Percentiles rank a stretch among this genome's conserved stretches.
phyloP scores from a whole-genome alignment of 257 asterid genomes.

The Solanum pinnatisectum region DNA sequence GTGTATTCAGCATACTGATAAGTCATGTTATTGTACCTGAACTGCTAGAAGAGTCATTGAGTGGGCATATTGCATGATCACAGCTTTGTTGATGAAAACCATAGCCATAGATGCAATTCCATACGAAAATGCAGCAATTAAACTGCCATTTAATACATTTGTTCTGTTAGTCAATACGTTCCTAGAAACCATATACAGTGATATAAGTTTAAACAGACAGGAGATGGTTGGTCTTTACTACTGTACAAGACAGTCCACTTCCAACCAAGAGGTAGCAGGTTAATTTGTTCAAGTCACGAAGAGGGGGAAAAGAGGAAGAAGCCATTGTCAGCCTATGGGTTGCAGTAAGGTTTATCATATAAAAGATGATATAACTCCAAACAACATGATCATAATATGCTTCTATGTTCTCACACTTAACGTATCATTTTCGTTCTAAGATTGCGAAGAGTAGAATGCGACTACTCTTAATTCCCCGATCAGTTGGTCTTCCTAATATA shows the following conservation, averaged over 20 bases:
- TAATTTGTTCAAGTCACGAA: background rate
- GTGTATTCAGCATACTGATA: background rate
- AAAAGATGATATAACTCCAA: background rate
- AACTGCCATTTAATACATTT: conserved; percentile 33
- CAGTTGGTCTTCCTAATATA: background rate
- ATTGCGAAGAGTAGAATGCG: background rate
- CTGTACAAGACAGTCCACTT: background rate
- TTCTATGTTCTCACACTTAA: background rate
- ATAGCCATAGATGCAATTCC: conserved; percentile 91
- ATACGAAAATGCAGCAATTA: conserved; percentile 66
- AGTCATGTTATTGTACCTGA: conserved; percentile 43
- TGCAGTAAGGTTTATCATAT: background rate
- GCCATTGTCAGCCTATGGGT: background rate
- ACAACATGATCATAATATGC: background rate
- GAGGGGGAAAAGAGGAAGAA: background rate
- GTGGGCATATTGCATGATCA: conserved; percentile 75
- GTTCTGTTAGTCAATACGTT: background rate
- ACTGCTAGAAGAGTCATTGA: conserved; percentile 86
- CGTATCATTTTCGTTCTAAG: background rate
- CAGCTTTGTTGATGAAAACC: conserved; percentile 97
- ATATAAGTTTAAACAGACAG: background rate
- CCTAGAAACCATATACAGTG: background rate
- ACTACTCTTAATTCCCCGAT: background rate
- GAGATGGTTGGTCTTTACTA: background rate
- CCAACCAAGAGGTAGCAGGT: background rate